Percentiles rank a stretch among this genome's conserved stretches.
Conservation (phyloP, 164 flowering plant genomes). For the Magnolia sinica region DNA sequence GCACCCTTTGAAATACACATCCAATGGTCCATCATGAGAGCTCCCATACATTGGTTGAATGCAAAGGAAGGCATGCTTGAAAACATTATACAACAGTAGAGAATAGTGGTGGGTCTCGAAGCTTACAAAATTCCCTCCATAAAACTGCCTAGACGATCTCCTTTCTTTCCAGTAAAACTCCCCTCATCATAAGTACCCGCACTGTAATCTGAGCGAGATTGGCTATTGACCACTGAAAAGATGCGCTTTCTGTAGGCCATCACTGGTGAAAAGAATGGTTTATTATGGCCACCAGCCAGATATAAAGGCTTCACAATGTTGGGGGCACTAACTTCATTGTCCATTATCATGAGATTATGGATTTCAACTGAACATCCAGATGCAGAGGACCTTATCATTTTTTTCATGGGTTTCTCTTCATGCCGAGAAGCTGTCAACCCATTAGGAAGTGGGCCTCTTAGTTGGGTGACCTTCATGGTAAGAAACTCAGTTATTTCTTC, state of each 20-base stretch:
- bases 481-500: not conserved
- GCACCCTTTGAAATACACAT: not conserved
- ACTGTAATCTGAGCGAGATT: conserved; percentile 7
- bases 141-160: not conserved
- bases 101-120: not conserved
- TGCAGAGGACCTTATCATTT: not conserved
- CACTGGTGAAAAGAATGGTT: not conserved
- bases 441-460: not conserved
- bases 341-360: not conserved
- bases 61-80: not conserved
- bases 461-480: conserved; percentile 7
- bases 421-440: not conserved
- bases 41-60: not conserved
- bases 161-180: conserved; percentile 1
- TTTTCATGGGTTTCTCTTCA: conserved; percentile 3
- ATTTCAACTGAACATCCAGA: conserved; percentile 1
- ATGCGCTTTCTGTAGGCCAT: not conserved
- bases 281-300: not conserved
- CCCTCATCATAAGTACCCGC: conserved; percentile 4
- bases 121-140: conserved; percentile 11
- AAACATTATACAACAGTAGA: not conserved
- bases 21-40: not conserved
- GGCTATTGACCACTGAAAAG: not conserved
- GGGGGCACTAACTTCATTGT: not conserved
- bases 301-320: not conserved